Conservation (phyloP, 305 asterid genomes). For the Fraxinus nigra region DNA sequence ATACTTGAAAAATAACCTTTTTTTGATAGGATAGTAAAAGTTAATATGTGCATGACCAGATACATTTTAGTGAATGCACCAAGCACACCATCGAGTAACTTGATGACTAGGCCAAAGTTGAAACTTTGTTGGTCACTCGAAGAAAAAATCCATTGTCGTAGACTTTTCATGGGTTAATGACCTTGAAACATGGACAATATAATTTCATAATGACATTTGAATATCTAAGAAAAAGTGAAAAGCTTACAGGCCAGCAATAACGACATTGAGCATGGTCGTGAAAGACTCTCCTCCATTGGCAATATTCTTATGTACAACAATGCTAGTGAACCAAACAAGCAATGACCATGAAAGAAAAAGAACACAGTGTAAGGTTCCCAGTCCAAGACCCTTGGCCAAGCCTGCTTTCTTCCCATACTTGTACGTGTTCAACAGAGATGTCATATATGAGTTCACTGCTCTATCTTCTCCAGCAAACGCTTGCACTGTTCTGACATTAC, state of each 20-base stretch:
- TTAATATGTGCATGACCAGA: background rate
- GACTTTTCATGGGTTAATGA: background rate
- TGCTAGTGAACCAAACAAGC: conserved; percentile 97
- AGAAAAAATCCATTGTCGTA: background rate
- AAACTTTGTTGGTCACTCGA: background rate
- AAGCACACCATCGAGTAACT: background rate
- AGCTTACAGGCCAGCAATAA: conserved; percentile 91
- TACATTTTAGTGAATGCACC: background rate
- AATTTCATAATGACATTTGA: background rate
- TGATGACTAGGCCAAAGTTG: background rate
- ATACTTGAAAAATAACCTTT: background rate
- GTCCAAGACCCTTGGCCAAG: conserved; percentile 88
- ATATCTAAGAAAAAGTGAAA: background rate
- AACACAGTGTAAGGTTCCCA: conserved; percentile 86
- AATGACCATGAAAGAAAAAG: conserved; percentile 96
- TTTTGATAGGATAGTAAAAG: background rate
- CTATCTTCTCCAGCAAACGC: conserved; percentile 96
- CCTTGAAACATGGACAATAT: background rate
- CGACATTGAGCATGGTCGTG: conserved; percentile 98
- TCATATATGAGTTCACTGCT: conserved; percentile 63
- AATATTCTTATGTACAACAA: conserved; percentile 77
- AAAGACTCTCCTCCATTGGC: conserved; percentile 96
- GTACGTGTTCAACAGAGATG: conserved; percentile 64
- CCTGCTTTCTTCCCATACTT: conserved; percentile 84
- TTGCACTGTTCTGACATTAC: conserved; percentile 89